Conservation (phyloP, 148 eudicot genomes). For the Camellia granthamiana region DNA sequence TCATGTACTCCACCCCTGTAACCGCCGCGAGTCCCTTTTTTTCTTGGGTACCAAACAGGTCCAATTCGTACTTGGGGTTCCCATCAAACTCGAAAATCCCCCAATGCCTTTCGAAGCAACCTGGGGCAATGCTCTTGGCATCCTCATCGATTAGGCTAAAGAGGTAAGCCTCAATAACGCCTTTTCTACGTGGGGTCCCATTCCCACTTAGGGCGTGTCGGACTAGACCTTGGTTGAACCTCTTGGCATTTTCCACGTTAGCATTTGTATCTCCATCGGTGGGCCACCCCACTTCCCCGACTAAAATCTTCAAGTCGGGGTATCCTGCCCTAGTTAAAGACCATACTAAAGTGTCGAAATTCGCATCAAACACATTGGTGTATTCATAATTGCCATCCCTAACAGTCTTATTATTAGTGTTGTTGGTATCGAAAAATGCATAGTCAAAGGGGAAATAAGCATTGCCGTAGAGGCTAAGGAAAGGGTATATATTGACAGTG, state of each 20-base stretch:
- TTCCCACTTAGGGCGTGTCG: conserved; percentile 53
- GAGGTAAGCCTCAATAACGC: conserved; percentile 56
- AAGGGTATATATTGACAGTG: conserved; percentile 94
- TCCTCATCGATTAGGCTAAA: conserved; percentile 90
- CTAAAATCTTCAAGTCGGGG: conserved; percentile 68
- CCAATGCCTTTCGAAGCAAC: conserved; percentile 95
- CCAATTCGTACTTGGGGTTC: conserved; percentile 79
- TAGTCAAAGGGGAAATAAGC: conserved; percentile 72
- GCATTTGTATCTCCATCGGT: conserved; percentile 84
- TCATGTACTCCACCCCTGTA: conserved; percentile 61
- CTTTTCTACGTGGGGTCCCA: conserved; percentile 76
- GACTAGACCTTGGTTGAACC: conserved; percentile 79
- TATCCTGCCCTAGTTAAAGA: conserved; percentile 70
- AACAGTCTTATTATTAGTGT: conserved; percentile 26
- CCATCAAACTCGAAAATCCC: conserved; percentile 95
- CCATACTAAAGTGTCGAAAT: conserved; percentile 79
- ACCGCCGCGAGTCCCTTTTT: conserved; percentile 61
- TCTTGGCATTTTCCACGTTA: conserved; percentile 57
- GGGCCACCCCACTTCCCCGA: conserved; percentile 99
- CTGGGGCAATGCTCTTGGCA: conserved; percentile 79
- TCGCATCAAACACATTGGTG: conserved; percentile 93
- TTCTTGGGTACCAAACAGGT: conserved; percentile 46
- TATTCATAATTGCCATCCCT: conserved; percentile 54
- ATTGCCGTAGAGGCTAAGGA: conserved; percentile 75
- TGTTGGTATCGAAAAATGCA: conserved; percentile 77